Evolutionary conservation across 179 eudicot species (phyloP).

Genomic region (Kewa caespitosa): DNA sequence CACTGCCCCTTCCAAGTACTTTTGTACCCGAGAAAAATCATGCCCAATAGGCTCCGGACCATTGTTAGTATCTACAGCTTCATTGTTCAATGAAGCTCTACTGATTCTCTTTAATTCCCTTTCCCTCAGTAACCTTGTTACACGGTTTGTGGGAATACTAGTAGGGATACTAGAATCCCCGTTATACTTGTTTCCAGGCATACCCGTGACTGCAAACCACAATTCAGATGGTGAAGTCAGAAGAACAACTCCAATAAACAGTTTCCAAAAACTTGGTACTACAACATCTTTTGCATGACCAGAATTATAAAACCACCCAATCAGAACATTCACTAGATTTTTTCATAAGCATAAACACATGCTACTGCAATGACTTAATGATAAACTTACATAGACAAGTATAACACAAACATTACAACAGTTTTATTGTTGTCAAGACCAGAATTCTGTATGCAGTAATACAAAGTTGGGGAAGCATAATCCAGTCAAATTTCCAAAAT

Average conservation of each 20-base stretch:
- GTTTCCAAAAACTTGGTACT: not conserved
- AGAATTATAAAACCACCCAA: not conserved
- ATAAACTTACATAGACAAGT: not conserved
- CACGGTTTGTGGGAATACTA: constrained; percentile 51
- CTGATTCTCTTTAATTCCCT: constrained; percentile 61
- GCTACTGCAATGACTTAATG: not conserved
- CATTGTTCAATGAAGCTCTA: constrained; percentile 44
- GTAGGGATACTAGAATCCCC: constrained; percentile 48
- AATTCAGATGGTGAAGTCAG: constrained; percentile 29
- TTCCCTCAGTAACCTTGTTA: constrained; percentile 64
- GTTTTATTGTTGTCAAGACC: too few relatives aligned
- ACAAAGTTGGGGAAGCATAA: not conserved
- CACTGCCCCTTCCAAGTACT: constrained; percentile 57
- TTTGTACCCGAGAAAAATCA: constrained; percentile 58
- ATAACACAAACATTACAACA: too few relatives aligned
- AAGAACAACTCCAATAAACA: not conserved
- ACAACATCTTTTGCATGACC: not conserved
- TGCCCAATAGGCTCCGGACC: constrained; percentile 42
- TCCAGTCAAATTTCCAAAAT: not conserved
- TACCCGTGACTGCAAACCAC: constrained; percentile 43
- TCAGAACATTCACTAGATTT: not conserved
- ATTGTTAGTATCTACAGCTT: constrained; percentile 39
- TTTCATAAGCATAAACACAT: not conserved
- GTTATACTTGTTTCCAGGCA: constrained; percentile 82
- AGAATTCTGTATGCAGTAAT: not conserved